These are phyloP conservation scores for Saxophila tyrrhenica DNA, from an alignment of 495 filamentous ascomycete species.

Conservation along the genomic window DNA sequence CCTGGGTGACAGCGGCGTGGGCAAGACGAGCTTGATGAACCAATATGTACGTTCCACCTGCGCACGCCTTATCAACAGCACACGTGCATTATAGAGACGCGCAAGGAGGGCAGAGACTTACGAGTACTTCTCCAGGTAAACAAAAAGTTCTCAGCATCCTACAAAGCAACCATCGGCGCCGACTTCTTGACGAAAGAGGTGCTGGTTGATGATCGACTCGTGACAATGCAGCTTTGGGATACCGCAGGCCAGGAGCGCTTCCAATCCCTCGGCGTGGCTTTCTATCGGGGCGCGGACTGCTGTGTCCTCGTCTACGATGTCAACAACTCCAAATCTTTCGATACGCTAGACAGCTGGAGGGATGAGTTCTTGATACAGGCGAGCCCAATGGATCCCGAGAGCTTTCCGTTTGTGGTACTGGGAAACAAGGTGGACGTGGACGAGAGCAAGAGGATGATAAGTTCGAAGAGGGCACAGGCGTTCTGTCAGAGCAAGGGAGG, in stretches of 20 bases:
- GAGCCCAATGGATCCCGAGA: conserved; percentile 90
- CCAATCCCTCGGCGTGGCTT: conserved; percentile 93
- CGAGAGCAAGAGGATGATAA: conserved; percentile 92
- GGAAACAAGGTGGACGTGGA: conserved; percentile 99
- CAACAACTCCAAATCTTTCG: conserved; percentile 98
- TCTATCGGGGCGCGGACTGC: conserved; percentile 97
- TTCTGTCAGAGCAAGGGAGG: conserved; percentile 96
- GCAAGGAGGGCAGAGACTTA: not conserved
- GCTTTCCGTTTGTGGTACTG: conserved; percentile 93
- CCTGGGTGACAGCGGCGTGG: conserved; percentile 93
- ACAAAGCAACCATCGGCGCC: conserved; percentile 98
- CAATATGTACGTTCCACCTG: conserved; percentile 75
- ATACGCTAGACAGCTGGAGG: conserved; percentile 94
- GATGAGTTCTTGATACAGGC: conserved; percentile 98
- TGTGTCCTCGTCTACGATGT: conserved; percentile 98
- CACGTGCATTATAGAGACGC: not conserved
- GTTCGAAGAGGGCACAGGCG: conserved; percentile 85
- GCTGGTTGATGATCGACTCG: conserved; percentile 87
- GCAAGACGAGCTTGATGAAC: conserved; percentile 99
- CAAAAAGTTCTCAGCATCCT: conserved; percentile 99
- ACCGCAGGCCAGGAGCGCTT: conserved; percentile 97
- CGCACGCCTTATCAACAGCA: not conserved
- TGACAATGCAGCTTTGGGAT: conserved; percentile 99
- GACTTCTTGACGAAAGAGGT: conserved; percentile 99
- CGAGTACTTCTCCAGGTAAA: conserved; percentile 60